Evolutionary conservation across 306 rosid species (phyloP).

Genomic region (Luffa aegyptiaca): DNA sequence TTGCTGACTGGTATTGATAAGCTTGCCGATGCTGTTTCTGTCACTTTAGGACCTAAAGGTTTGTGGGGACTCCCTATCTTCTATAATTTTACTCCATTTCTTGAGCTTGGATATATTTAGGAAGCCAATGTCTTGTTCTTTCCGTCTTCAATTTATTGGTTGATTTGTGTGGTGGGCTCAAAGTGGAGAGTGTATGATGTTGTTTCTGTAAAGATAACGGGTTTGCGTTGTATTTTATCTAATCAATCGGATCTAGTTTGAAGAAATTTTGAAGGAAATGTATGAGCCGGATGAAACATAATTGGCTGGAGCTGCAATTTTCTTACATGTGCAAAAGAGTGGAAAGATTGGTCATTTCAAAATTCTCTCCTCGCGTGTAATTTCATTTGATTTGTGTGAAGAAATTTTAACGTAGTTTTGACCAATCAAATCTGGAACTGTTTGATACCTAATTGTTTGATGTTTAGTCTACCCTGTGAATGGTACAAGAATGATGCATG

Average conservation of each 20-base stretch:
- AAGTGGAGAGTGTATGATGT: neutral
- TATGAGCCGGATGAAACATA: neutral
- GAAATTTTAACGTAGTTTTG: neutral
- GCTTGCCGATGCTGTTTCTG: conserved; percentile 89
- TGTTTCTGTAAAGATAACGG: neutral
- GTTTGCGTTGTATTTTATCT: neutral
- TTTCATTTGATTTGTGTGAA: neutral
- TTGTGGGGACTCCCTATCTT: neutral
- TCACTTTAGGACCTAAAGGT: conserved; percentile 97
- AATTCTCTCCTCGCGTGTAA: neutral
- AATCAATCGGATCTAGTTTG: neutral
- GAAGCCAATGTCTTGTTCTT: neutral
- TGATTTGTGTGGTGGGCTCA: neutral
- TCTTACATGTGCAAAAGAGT: neutral
- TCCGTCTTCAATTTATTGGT: neutral
- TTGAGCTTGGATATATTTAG: neutral
- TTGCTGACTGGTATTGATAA: conserved; percentile 77
- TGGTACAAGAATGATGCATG: neutral
- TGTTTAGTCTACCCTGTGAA: neutral
- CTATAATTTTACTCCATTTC: neutral
- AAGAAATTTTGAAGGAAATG: neutral
- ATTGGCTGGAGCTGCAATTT: neutral
- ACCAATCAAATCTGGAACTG: neutral
- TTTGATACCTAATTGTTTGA: neutral
- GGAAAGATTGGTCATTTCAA: neutral